A percentile compares a stretch with the other conserved stretches of the same genome.
These are phyloP conservation scores for Stagonosporopsis rhizophila DNA, from an alignment of 2,329 filamentous ascomycete species.

Conservation along the genomic window DNA sequence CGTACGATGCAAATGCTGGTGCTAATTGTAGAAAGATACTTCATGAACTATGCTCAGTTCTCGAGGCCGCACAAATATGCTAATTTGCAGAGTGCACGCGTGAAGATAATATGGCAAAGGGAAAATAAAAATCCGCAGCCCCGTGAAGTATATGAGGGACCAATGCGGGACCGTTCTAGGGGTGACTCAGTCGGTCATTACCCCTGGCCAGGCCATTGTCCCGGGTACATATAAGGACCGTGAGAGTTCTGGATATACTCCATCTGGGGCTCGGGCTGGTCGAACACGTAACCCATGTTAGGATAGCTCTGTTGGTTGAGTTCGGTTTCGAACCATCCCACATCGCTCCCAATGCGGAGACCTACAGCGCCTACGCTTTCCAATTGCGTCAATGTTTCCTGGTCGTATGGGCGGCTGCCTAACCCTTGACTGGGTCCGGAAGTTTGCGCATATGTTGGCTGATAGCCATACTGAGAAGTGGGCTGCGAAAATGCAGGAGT, in stretches of 20 bases:
- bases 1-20: not conserved
- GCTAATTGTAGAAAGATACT: not conserved
- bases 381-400: slow-evolving; percentile 1
- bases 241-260: not conserved
- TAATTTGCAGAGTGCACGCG: not conserved
- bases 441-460: not conserved
- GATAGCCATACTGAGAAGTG: not conserved
- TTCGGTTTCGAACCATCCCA: not conserved
- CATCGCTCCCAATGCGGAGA: not conserved
- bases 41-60: not conserved
- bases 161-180: not conserved
- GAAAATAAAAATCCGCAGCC: not conserved
- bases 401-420: slow-evolving; percentile 1
- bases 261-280: not conserved
- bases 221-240: not conserved
- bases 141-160: not conserved
- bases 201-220: not conserved
- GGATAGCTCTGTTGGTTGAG: not conserved
- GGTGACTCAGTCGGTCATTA: not conserved
- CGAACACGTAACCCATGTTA: not conserved
- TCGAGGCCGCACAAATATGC: not conserved
- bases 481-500: not conserved
- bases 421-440: slow-evolving; percentile 1
- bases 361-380: slow-evolving; percentile 1
- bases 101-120: not conserved